Base-by-base conservation (phyloP, 108 stramenopile genomes). In the Pseudonitzschia multistriata region DNA sequence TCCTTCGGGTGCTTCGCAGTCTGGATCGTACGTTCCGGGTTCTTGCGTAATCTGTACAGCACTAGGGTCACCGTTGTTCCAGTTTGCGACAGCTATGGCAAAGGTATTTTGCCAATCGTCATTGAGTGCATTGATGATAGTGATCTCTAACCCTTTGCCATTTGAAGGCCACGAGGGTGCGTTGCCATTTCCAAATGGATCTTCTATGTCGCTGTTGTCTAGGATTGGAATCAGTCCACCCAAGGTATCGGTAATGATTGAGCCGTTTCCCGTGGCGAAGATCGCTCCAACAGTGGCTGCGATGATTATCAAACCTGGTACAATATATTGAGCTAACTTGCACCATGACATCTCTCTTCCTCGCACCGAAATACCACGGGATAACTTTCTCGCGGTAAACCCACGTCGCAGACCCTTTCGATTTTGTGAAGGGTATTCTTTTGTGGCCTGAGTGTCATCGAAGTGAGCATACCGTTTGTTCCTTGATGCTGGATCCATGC, bases 11-110 rank as follows among this genome's bases (percentile, higher is more conserved):
- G 69, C 24, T 19, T 42, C 59, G 40, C 85, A 86, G 8, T 50
- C 62, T 14, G 67, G n/a, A 49, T 91, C 86, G 11, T 70, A 72
- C 0, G 57, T 67, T 3, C 79, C 79, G 10, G 10, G 21, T 28
- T 50, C 33, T 52, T 71, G 3, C 7, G 66, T 57, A 30, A 93
- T 74, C 0, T 77, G 77, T 13, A 93, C 59, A 14, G 81, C 54
- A 55, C 3, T 25, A 21, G 90, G 90, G 17, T 69, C 68, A 4
- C 92, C 92, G 66, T 67, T 68, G 37, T 91, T 81, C 92, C 92
- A 94, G 36, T 94, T 85, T 5, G 35, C 27, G 10, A 88, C 57
- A 39, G 83, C 73, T 31, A 74, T 53, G 3, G 71, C 47, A 45
- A 93, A 86, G 31, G 76, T 74, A 30, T 54, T 65, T 35, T 84